Evolutionary conservation across 495 filamentous ascomycete species (phyloP).

Genomic region (Apodospora peruviana): DNA sequence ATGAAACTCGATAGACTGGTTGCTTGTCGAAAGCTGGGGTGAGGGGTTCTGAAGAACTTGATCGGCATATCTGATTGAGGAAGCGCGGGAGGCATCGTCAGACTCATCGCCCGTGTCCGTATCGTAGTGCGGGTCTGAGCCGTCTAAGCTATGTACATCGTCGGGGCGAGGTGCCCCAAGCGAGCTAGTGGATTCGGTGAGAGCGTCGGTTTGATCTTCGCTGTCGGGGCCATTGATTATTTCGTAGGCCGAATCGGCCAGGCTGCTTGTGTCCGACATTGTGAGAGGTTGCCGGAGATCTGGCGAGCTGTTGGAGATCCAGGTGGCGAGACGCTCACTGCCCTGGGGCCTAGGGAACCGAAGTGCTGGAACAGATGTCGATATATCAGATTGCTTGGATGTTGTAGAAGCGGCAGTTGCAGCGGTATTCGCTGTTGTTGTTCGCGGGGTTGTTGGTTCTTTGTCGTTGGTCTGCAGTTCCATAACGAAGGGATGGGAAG

Average conservation of each 20-base stretch:
- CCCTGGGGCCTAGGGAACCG: slow-evolving; percentile 46
- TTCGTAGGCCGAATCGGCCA: slow-evolving; percentile 54
- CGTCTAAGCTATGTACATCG: slow-evolving; percentile 50
- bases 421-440: slow-evolving; percentile 3
- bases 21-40: slow-evolving; percentile 28
- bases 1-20: slow-evolving; percentile 52
- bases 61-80: slow-evolving; percentile 36
- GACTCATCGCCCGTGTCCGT: slow-evolving; percentile 37
- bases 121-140: slow-evolving; percentile 38
- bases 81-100: slow-evolving; percentile 35
- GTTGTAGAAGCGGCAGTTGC: slow-evolving; percentile 1
- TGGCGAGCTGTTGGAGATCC: slow-evolving; percentile 45
- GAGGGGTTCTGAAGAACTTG: slow-evolving; percentile 38
- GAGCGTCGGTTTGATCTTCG: slow-evolving; percentile 38
- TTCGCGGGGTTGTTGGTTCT: neutral
- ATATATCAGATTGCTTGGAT: slow-evolving; percentile 9
- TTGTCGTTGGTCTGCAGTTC: slow-evolving; percentile 29
- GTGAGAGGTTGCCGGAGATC: slow-evolving; percentile 41
- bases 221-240: slow-evolving; percentile 43
- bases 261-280: slow-evolving; percentile 37
- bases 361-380: slow-evolving; percentile 34
- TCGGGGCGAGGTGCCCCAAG: slow-evolving; percentile 42
- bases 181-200: slow-evolving; percentile 49
- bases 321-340: slow-evolving; percentile 44
- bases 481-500: slow-evolving; percentile 37